Percentiles rank a stretch among this genome's conserved stretches.
These are phyloP conservation scores for Elongisporangium senticosum DNA, from an alignment of 352 stramenopile species.

Conservation along the genomic window DNA sequence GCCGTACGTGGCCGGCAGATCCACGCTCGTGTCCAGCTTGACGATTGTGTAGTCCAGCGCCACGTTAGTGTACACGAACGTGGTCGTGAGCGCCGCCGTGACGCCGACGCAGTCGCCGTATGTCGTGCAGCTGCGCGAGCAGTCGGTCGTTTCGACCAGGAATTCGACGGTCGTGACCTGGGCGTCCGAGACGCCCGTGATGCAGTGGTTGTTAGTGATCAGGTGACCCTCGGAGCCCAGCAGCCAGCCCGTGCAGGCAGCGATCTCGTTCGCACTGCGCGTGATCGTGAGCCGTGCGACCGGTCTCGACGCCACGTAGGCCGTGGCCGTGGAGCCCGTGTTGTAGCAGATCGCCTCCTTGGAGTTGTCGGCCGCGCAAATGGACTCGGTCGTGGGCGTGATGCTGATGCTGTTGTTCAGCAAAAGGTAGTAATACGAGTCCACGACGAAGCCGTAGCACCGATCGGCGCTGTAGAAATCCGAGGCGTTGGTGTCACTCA, in stretches of 20 bases:
- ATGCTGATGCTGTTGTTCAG: slow-evolving; percentile 33
- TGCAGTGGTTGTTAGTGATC: slow-evolving; percentile 73
- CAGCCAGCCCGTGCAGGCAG: slow-evolving; percentile 57
- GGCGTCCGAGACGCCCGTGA: slow-evolving; percentile 35
- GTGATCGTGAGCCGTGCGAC: slow-evolving; percentile 34
- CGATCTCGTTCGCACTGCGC: slow-evolving; percentile 23
- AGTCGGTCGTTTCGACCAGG: slow-evolving; percentile 38
- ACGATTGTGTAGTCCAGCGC: slow-evolving; percentile 60
- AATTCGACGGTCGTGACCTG: slow-evolving; percentile 48
- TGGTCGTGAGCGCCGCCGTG: slow-evolving; percentile 34
- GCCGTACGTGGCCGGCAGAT: slow-evolving; percentile 27
- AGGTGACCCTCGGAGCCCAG: slow-evolving; percentile 52
- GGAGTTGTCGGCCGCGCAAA: slow-evolving; percentile 56
- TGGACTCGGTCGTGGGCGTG: slow-evolving; percentile 32
- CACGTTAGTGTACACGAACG: slow-evolving; percentile 38
- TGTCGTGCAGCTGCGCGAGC: slow-evolving; percentile 22
- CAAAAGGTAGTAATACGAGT: slow-evolving; percentile 44
- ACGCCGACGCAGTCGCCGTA: slow-evolving; percentile 39
- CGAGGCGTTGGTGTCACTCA: background rate
- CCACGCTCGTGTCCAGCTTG: slow-evolving; percentile 15
- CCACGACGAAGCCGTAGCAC: slow-evolving; percentile 53
- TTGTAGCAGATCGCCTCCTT: slow-evolving; percentile 56
- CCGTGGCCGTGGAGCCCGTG: slow-evolving; percentile 13
- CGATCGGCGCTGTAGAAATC: slow-evolving; percentile 9
- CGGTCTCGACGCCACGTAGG: slow-evolving; percentile 32